Conservation (phyloP, 805 yeast genomes). For the Starmerella kuoi region DNA sequence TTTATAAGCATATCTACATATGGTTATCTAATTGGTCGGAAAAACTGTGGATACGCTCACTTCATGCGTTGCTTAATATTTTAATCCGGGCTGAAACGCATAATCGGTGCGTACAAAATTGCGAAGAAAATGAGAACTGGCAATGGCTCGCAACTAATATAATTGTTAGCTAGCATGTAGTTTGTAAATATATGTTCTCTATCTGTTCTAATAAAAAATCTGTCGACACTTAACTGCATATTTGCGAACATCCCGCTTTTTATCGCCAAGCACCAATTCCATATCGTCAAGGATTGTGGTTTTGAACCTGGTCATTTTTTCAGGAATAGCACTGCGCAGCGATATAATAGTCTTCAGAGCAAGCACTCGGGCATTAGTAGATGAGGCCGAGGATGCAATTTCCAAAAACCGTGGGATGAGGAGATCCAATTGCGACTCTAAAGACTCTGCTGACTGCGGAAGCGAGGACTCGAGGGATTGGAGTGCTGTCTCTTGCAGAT, state of each 20-base stretch:
- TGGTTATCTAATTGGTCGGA: no score
- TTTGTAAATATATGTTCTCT: no score
- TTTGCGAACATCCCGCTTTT: slow-evolving; percentile 60
- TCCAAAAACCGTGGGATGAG: slow-evolving; percentile 3
- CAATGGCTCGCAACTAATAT: no score
- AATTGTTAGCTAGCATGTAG: no score
- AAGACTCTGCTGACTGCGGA: slow-evolving; percentile 8
- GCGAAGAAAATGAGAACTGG: no score
- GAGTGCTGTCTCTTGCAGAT: slow-evolving; percentile 8
- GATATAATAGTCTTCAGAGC: slow-evolving; percentile 10
- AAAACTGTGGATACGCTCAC: no score
- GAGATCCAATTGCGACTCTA: slow-evolving; percentile 1
- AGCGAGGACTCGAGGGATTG: slow-evolving; percentile 3
- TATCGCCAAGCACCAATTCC: slow-evolving; percentile 52
- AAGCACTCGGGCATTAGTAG: slow-evolving; percentile 1
- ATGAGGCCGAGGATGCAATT: background rate
- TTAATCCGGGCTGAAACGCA: no score
- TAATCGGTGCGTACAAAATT: no score
- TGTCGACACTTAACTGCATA: slow-evolving; percentile 73
- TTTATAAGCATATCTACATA: no score
- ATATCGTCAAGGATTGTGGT: slow-evolving; percentile 37
- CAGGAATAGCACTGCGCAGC: slow-evolving; percentile 3
- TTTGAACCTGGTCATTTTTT: background rate
- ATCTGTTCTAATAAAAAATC: slow-evolving; percentile 10
- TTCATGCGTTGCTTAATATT: no score